Percentiles rank a stretch among this genome's conserved stretches.
Conservation (phyloP, 176 grass and related monocot genomes). For the Triticum monococcum region DNA sequence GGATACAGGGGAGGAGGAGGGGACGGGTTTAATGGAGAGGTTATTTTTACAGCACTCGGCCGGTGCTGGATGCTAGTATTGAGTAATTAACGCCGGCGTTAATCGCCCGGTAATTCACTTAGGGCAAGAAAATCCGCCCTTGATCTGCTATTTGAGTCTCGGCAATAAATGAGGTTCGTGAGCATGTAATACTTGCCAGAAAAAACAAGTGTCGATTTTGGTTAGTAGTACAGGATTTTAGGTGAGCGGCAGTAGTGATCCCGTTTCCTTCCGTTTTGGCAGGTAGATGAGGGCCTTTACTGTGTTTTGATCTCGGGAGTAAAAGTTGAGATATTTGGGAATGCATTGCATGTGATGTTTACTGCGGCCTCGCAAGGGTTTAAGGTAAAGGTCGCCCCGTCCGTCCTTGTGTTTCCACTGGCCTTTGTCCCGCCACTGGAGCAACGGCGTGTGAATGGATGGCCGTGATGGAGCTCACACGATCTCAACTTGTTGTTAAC, state of each 20-base stretch:
- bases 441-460: neutral
- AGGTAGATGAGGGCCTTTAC: neutral
- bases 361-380: neutral
- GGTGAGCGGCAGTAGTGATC: too few species aligned
- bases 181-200: too few species aligned
- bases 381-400: neutral
- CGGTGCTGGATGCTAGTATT: conserved; percentile 21
- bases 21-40: conserved; percentile 11
- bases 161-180: neutral
- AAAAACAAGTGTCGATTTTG: too few species aligned
- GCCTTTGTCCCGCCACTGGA: neutral
- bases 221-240: neutral
- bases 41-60: neutral
- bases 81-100: conserved; percentile 5
- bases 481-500: neutral
- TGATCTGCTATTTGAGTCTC: neutral
- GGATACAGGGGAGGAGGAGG: neutral
- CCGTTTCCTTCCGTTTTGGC: neutral
- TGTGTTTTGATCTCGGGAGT: neutral
- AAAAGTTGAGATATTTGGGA: neutral
- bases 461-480: neutral
- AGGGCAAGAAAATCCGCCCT: neutral
- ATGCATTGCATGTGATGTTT: conserved; percentile 8
- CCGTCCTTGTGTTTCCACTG: neutral
- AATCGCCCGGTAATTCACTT: conserved; percentile 11